Base-by-base conservation (phyloP, 2,329 filamentous ascomycete species). In the Apiospora saccharicola region DNA sequence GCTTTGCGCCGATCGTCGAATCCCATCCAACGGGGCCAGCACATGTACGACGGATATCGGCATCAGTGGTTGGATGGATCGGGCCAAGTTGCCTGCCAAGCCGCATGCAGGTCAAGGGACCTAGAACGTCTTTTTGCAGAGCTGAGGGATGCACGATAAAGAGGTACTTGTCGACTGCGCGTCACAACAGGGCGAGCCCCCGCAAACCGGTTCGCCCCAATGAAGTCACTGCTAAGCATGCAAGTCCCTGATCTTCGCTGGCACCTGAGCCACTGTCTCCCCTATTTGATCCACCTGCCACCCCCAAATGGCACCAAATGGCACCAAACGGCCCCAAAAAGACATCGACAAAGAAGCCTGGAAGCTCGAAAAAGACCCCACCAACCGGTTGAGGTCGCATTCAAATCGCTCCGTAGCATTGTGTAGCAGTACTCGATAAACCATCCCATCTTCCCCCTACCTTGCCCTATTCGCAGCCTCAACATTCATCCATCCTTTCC, bases 141-240 rank as follows among this genome's bases (percentile, higher is more conserved):
- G 16, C 30, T 61, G 53, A 61, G 51, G 26, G 51, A 61, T 61
- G 53, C 53, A 61, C 53, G 53, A 61, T 61, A 61, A 16, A 61
- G 53, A 61, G 53, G 53, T 61, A 61, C 53, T 61, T 61, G 53
- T 8, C 53, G 26, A 37, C 46, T 8, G 46, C 46, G 22, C 46
- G 19, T 49, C 46, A n/a, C 19, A 34, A 22, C 53, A 61, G 26
- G 30, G 16, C 53, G 22, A 61, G 10, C 53, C 53, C 51, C 53
- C 53, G 53, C 53, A 34, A 37, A 19, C 26, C 16, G 4, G 53
- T 6, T 12, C 19, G 30, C 6, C 53, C 53, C 30, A 30, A 61
- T 37, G 30, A 61, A 61, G 53, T 61, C 53, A 61, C 53, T 37
- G 53, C 53, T 61, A 61, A 61, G 53, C 53, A 61, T 61, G 53